A percentile compares a stretch with the other conserved stretches of the same genome.
Conservation (phyloP, 164 flowering plant genomes). For the Stephania cephalantha region DNA sequence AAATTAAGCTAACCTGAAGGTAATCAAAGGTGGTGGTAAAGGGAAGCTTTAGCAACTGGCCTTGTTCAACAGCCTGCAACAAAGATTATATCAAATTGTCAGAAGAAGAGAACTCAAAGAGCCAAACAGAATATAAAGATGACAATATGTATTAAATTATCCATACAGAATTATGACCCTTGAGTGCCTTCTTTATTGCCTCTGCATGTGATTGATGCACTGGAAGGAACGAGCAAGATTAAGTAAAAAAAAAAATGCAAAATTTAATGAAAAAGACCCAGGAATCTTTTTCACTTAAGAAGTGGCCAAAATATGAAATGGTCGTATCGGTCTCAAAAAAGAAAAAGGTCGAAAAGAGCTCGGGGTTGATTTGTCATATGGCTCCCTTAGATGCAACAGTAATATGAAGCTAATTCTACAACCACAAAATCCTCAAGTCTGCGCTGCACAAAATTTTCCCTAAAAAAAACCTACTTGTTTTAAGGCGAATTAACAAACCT, state of each 20-base stretch:
- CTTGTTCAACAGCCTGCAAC: slow-evolving; percentile 56
- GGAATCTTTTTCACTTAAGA: not conserved
- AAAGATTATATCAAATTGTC: slow-evolving; percentile 6
- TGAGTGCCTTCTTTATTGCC: slow-evolving; percentile 55
- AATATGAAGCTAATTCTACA: not conserved
- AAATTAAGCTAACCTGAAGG: slow-evolving; percentile 66
- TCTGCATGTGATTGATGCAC: slow-evolving; percentile 46
- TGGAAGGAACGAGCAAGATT: slow-evolving; percentile 28
- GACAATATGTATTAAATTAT: slow-evolving; percentile 4
- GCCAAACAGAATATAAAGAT: slow-evolving; percentile 3
- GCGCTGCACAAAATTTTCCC: not conserved
- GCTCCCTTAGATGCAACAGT: not conserved
- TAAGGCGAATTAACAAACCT: slow-evolving; percentile 32
- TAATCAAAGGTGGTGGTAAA: slow-evolving; percentile 88
- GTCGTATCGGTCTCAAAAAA: not conserved
- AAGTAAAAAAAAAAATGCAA: not conserved
- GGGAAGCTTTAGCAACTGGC: slow-evolving; percentile 63
- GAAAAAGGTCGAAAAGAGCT: not conserved
- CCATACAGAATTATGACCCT: slow-evolving; percentile 54
- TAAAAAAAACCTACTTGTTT: not conserved
- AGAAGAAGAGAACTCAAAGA: not conserved
- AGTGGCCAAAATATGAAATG: not conserved
- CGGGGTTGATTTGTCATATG: not conserved
- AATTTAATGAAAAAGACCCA: too few species aligned
- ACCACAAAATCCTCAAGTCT: not conserved